Base-by-base conservation (phyloP, 768 basidiomycete genomes). In the Russula brevipes region DNA sequence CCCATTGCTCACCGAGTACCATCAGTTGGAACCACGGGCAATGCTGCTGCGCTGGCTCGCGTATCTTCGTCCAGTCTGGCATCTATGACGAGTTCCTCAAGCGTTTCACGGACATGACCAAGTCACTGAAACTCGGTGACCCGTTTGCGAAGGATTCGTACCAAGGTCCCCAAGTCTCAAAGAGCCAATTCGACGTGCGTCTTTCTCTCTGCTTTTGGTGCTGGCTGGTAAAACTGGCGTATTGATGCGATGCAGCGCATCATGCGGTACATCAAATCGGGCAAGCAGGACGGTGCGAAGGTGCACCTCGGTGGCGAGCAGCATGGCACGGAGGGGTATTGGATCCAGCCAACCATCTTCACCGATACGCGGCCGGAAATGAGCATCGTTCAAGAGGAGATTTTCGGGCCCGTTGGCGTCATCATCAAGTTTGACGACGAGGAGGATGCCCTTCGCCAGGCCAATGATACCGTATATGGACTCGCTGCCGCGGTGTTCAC, bases 401-500 rank as follows among this genome's bases (percentile, higher is more conserved):
- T 86, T 70, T 86, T 86, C 70, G 84, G 85, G 17, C 85, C 86
- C 30, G 85, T 87, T 61, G 81, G 81, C 54, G 86, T 84, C 58
- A 73, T 90, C 36, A 77, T 83, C 74, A 85, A 83, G 72, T 91
- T 42, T 14, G 12, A 9, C 12, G 41, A 42, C 16, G 41, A 42
- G 16, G 12, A 11, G 9, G 41, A 14, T 12, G 38, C 12, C 12
- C 38, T 39, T 24, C 24, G 24, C 91, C 80, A 83, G 70, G 95
- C 93, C 31, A 99, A 99, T 75, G 87, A 96, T 72, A 88, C 90
- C 0, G 69, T 77, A 54, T 96, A 94, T 73, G 95, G 95, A 60
- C 83, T 97, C 49, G 92, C 92, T 12, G 86, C 89, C 2, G 88
- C 89, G 8, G 85, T 98, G 58, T 97, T 94, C 80, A 86, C 89